phyloP scores from a whole-genome alignment of 805 yeast genomes.

The Nematodospora valgi region DNA sequence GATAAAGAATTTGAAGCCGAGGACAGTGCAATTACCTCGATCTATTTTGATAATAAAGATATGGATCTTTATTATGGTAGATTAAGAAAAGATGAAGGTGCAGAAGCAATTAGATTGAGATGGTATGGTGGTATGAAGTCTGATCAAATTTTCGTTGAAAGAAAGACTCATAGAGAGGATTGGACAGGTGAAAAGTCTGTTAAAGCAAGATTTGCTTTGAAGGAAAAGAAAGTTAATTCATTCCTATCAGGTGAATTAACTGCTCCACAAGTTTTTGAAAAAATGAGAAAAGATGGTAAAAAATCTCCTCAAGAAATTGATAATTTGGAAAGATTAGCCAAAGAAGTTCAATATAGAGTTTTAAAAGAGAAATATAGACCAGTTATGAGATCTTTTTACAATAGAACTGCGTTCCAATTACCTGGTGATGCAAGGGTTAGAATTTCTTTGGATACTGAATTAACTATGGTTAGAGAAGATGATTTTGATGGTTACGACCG shows the following conservation, averaged over 20 bases:
- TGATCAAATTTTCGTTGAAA: conserved; percentile 90
- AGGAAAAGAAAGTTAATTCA: conserved; percentile 85
- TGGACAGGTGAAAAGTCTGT: conserved; percentile 99
- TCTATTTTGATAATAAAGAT: conserved; percentile 86
- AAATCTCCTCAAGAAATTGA: conserved; percentile 86
- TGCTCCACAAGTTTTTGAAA: conserved; percentile 85
- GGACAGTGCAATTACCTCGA: conserved; percentile 95
- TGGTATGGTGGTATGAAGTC: conserved; percentile 99
- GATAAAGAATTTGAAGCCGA: conserved; percentile 93
- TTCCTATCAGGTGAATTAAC: conserved; percentile 83
- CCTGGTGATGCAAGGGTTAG: conserved; percentile 99
- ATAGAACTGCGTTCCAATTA: conserved; percentile 97
- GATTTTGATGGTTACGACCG: conserved; percentile 91
- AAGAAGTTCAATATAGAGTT: conserved; percentile 88
- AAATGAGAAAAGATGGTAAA: conserved; percentile 89
- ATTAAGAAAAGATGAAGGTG: conserved; percentile 95
- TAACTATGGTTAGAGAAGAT: conserved; percentile 97
- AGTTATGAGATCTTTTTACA: conserved; percentile 91
- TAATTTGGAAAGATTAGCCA: conserved; percentile 85
- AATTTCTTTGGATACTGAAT: conserved; percentile 94
- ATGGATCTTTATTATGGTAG: conserved; percentile 93
- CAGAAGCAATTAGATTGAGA: conserved; percentile 95
- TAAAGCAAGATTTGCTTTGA: conserved; percentile 90
- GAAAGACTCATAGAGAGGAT: conserved; percentile 98
- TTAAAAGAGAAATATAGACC: conserved; percentile 85